Evolutionary conservation across 1,284 basidiomycete genomes (phyloP), one percentile per base, ranked within the genome.

Genomic region (Ceratobasidium papillatum): DNA sequence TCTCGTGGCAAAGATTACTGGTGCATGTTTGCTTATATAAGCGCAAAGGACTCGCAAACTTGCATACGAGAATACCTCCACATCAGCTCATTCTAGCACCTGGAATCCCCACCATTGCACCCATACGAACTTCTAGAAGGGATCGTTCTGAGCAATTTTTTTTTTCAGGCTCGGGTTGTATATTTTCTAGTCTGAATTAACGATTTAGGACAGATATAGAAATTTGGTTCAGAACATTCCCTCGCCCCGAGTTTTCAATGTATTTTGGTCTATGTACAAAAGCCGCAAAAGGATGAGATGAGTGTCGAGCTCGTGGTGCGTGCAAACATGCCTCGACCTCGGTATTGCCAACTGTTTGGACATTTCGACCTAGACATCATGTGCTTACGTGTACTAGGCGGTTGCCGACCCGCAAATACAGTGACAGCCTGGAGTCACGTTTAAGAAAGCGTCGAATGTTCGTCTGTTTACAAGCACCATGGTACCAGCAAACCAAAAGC

Each of bases 341-440:
- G 17, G 7, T 49, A n/a, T 49, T 49, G 47, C 47, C 5, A 49
- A 9, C 22, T 56, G 52, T 56, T 56, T 56, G 52, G 52, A 30
- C 32, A 27, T 34, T 30, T 56, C 52, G 32, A 25, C 52, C 52
- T 25, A 22, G 52, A 56, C 52, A 56, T 56, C 52, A 56, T 27
- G 22, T 56, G 52, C 52, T 56, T 56, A 56, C 32, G 52, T 56
- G 25, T 56, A 56, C 12, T 56, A 56, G 52, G 52, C 27, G 52
- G 52, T 56, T 56, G 25, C 52, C 32, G 52, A 34, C 32, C 52
- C 52, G 22, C 52, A 56, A n/a, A n/a, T n/a, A n/a, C n/a, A n/a
- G n/a, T n/a, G n/a, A n/a, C n/a, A n/a, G n/a, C n/a, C n/a, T n/a
- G n/a, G n/a, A n/a, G n/a, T n/a, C n/a, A n/a, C n/a, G n/a, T n/a